These are phyloP conservation scores for Nicotiana knightiana DNA, from an alignment of 257 asterid species.

Conservation along the genomic window DNA sequence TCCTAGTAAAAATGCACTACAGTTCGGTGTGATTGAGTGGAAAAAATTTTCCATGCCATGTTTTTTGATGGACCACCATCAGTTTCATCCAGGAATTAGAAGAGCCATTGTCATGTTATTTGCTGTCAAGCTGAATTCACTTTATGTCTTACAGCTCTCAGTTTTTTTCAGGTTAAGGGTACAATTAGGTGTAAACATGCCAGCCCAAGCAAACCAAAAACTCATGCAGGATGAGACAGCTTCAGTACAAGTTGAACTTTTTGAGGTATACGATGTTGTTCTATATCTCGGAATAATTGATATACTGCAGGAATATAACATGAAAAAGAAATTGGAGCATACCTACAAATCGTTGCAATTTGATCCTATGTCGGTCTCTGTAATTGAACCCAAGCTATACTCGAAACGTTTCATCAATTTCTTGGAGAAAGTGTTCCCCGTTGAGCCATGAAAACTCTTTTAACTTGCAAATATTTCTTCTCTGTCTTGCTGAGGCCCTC, in stretches of 20 bases:
- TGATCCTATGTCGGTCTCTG: constrained; percentile 78
- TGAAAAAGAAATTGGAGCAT: constrained; percentile 72
- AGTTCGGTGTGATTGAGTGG: background rate
- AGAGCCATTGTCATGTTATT: background rate
- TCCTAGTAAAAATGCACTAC: background rate
- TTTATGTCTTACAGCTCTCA: background rate
- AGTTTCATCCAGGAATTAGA: background rate
- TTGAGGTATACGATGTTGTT: constrained; percentile 87
- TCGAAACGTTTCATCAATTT: constrained; percentile 62
- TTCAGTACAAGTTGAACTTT: constrained; percentile 64
- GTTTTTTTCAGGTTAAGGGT: constrained; percentile 67
- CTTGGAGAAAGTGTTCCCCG: constrained; percentile 63
- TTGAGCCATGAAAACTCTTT: constrained; percentile 25
- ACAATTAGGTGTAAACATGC: constrained; percentile 97
- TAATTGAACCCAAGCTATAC: constrained; percentile 57
- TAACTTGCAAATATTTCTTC: background rate
- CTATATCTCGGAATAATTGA: constrained; percentile 89
- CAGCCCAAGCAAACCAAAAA: constrained; percentile 83
- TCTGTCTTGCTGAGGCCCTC: background rate
- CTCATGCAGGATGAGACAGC: constrained; percentile 44
- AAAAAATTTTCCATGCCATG: background rate
- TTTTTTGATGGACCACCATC: background rate
- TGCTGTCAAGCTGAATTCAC: background rate
- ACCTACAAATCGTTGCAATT: constrained; percentile 53
- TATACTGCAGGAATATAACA: constrained; percentile 81